Base-by-base conservation (phyloP, 2,329 filamentous ascomycete genomes). In the Pseudonectria foliicola region DNA sequence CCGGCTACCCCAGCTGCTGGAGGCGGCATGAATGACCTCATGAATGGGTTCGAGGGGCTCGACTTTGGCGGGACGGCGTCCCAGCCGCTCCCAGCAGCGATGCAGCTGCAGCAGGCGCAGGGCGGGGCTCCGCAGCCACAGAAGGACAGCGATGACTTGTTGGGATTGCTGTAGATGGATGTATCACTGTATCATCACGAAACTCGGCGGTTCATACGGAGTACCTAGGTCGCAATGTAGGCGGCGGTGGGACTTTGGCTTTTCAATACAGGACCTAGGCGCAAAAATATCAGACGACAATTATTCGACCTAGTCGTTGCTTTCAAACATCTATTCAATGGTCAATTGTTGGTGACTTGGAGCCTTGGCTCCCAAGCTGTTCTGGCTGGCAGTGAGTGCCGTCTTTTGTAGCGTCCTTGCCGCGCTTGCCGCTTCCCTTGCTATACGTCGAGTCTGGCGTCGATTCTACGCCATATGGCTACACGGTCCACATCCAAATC, bases 41-140 rank as follows among this genome's bases (percentile, higher is more conserved):
- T 95, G 70, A 87, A 87, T 54, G 89, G 89, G 1, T 93, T 98
- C 55, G 85, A 80, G 18, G 79, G 78, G 4, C 69, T 98, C 64
- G 80, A 86, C 62, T 68, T 98, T 54, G 75, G 79, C 30, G 77
- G 75, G 27, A 63, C 66, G 15, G 48, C 53, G 32, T 44, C 53
- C 44, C 75, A 80, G 46, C 77, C 83, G 13, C 72, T 82, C 23
- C 80, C 82, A 12, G 68, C 82, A 4, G 67, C 69, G 10, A 73
- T 77, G 56, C 74, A 83, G 52, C 56, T 78, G 44, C 60, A 64
- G 32, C 56, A 60, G 33, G 51, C 54, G 4, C 57, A 62, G 24
- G 53, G 48, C 6, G 47, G 48, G 13, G 40, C 63, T 60, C 49
- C 61, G 44, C 65, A 66, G 43, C 58, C 66, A 29, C 73, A 76